Conservation (phyloP, 495 filamentous ascomycete genomes). For the Aspergillus haitiensis region DNA sequence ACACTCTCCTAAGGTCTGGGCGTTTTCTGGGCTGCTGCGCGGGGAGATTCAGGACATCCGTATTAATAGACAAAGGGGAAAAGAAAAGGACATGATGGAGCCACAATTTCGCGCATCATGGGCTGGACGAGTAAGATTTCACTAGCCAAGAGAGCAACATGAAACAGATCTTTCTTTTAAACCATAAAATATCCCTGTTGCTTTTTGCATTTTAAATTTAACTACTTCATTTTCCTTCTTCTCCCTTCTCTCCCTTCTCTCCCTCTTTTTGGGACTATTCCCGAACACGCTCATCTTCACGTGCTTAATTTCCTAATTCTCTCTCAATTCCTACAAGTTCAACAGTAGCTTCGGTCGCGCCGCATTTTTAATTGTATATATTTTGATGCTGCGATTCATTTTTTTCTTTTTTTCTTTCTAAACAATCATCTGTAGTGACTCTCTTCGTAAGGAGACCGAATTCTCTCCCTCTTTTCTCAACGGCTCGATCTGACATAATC, state of each 20-base stretch:
- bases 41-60: not conserved
- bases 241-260: not conserved
- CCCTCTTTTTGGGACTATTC: not conserved
- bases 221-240: not conserved
- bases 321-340: not conserved
- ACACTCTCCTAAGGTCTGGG: not conserved
- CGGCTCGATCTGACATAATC: not conserved
- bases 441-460: not conserved
- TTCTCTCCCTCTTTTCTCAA: not conserved
- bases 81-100: not conserved
- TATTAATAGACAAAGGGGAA: slow-evolving; percentile 1
- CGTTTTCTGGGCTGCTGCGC: not conserved
- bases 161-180: not conserved
- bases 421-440: not conserved
- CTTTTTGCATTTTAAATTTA: not conserved
- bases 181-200: not conserved
- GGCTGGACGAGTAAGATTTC: not conserved
- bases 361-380: not conserved
- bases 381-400: too few species aligned
- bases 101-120: slow-evolving; percentile 2
- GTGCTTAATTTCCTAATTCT: slow-evolving; percentile 13
- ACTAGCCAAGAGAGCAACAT: not conserved
- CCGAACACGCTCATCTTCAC: not conserved
- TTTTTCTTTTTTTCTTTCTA: not conserved
- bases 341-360: not conserved